A percentile compares a stretch with the other conserved stretches of the same genome.
phyloP scores from a whole-genome alignment of 1,139 yeast species.

The Sugiyamaella japonica region DNA sequence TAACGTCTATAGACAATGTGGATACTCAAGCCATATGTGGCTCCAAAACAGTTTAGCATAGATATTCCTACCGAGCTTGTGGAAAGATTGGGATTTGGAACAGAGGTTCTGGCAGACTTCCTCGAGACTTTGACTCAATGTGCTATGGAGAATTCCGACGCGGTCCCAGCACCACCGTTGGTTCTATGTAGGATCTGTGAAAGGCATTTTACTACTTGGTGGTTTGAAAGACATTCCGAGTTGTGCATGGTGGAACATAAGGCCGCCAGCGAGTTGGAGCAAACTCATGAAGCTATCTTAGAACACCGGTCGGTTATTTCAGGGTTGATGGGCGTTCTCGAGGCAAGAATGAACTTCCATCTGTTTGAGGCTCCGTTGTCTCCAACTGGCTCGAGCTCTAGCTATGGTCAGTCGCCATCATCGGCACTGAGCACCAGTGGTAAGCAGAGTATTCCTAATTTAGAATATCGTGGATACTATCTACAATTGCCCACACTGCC shows the following conservation, averaged over 20 bases:
- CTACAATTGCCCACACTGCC: slow-evolving; percentile 43
- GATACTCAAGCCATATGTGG: slow-evolving; percentile 79
- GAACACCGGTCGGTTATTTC: slow-evolving; percentile 67
- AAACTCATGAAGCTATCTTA: slow-evolving; percentile 69
- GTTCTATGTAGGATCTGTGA: slow-evolving; percentile 93
- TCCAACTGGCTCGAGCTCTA: slow-evolving; percentile 20
- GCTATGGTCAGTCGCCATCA: slow-evolving; percentile 18
- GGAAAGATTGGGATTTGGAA: slow-evolving; percentile 82
- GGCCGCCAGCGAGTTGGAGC: slow-evolving; percentile 75
- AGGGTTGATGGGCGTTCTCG: slow-evolving; percentile 30
- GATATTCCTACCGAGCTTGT: slow-evolving; percentile 67
- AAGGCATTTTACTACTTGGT: slow-evolving; percentile 91
- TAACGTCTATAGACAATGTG: slow-evolving; percentile 61
- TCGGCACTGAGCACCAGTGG: slow-evolving; percentile 4
- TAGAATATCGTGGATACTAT: slow-evolving; percentile 63
- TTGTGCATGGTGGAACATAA: slow-evolving; percentile 84
- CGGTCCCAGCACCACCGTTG: slow-evolving; percentile 72
- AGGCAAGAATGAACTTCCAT: slow-evolving; percentile 16
- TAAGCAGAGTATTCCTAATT: slow-evolving; percentile 18
- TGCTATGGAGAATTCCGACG: slow-evolving; percentile 60
- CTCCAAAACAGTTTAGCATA: slow-evolving; percentile 57
- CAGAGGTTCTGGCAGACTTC: slow-evolving; percentile 78
- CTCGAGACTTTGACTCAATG: slow-evolving; percentile 60
- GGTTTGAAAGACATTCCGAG: slow-evolving; percentile 89
- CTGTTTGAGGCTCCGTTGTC: slow-evolving; percentile 22